phyloP scores from a whole-genome alignment of 768 basidiomycete genomes.

The Lentinula sp. region DNA sequence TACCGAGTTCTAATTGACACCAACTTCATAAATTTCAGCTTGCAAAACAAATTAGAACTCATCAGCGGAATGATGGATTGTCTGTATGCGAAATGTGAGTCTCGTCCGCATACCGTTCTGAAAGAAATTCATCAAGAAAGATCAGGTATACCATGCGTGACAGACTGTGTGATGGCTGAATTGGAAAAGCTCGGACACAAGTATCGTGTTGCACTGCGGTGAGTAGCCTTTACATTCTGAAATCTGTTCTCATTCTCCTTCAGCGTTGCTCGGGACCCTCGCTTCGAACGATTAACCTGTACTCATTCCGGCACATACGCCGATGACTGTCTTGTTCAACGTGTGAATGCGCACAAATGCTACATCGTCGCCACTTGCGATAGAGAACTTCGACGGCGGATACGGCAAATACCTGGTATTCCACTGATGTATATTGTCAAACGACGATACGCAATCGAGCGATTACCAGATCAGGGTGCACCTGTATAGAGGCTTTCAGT shows the following conservation, averaged over 20 bases:
- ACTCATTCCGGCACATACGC: conserved; percentile 97
- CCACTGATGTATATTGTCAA: conserved; percentile 97
- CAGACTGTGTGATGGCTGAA: conserved; percentile 98
- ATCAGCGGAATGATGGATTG: conserved; percentile 99
- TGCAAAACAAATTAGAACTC: conserved; percentile 97
- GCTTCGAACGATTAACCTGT: conserved; percentile 92
- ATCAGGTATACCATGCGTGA: conserved; percentile 95
- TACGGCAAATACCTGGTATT: conserved; percentile 89
- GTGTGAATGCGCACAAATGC: conserved; percentile 91
- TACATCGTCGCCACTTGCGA: conserved; percentile 98
- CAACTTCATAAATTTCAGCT: conserved; percentile 98
- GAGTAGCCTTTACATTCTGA: conserved; percentile 20
- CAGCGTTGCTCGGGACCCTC: conserved; percentile 94
- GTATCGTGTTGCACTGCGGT: conserved; percentile 93
- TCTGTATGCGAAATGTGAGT: conserved; percentile 89
- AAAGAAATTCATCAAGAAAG: conserved; percentile 4
- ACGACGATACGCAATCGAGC: conserved; percentile 88
- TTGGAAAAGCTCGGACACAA: conserved; percentile 95
- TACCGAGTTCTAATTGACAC: conserved; percentile 98
- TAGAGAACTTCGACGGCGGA: conserved; percentile 84
- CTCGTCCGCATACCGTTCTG: conserved; percentile 1
- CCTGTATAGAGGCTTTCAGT: conserved; percentile 36
- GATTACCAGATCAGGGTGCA: conserved; percentile 90
- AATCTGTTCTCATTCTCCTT: neutral
- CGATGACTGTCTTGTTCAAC: conserved; percentile 96